Evolutionary conservation across 352 stramenopile genomes (phyloP).

Genomic region (Phytophthora fragariaefolia): DNA sequence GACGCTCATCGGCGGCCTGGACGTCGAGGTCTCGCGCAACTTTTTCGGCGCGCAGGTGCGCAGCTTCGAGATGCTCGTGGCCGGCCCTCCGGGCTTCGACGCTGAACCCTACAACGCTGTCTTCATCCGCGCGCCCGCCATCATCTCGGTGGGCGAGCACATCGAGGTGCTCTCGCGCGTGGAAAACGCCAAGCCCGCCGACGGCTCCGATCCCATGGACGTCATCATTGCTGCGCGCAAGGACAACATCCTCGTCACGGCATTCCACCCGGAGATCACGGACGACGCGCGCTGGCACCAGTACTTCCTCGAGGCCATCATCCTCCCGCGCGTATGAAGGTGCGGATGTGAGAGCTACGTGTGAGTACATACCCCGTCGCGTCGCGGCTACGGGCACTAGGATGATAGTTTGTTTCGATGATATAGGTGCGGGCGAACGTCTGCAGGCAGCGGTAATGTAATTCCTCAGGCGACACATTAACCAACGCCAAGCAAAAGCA

Average conservation of each 20-base stretch:
- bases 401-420: constrained; percentile 25
- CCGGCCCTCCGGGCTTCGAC: constrained; percentile 63
- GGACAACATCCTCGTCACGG: constrained; percentile 93
- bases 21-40: constrained; percentile 96
- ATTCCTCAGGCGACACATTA: neutral
- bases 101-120: constrained; percentile 91
- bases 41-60: constrained; percentile 97
- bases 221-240: constrained; percentile 86
- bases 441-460: neutral
- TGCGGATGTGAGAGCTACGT: neutral
- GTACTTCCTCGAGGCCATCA: constrained; percentile 92
- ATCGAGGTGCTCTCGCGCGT: constrained; percentile 94
- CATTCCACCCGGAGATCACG: constrained; percentile 97
- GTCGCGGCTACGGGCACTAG: too few relatives aligned
- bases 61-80: constrained; percentile 74
- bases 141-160: constrained; percentile 90
- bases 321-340: constrained; percentile 55
- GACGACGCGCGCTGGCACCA: constrained; percentile 94
- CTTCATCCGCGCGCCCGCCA: constrained; percentile 97
- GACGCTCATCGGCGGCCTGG: constrained; percentile 94
- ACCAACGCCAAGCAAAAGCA: constrained; percentile 12
- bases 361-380: too few relatives aligned
- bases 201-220: constrained; percentile 79
- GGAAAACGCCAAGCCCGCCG: constrained; percentile 65
- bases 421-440: constrained; percentile 9